Base-by-base conservation (phyloP, 768 basidiomycete genomes). In the Russula foetens region DNA sequence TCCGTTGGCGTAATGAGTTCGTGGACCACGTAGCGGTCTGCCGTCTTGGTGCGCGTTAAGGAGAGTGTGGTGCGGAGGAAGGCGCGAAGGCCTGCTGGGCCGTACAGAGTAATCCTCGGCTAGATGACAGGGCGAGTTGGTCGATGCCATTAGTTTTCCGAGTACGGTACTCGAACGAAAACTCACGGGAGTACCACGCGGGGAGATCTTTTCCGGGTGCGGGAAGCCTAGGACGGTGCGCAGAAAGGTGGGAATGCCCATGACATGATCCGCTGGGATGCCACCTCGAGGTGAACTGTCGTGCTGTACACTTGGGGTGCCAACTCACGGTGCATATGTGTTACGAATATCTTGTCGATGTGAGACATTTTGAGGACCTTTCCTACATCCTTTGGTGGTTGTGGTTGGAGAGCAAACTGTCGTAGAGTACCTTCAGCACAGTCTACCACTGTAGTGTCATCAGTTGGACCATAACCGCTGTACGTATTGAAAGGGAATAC, bases 381-480 rank as follows among this genome's bases (percentile, higher is more conserved):
- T 44, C 48, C 29, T 63, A 63, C 66, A 67, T 60, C 33, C 66
- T 56, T 49, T 63, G 67, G 62, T n/a, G 84, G 82, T 59, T 87
- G 84, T 5, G 74, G 71, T n/a, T n/a, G 19, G 75, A 72, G 63
- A 91, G n/a, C n/a, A n/a, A n/a, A 84, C 68, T 92, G 89, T 28
- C 86, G 77, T 15, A 81, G 73, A 14, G 89, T 90, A 38, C 90
- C 90, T 72, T 91, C 88, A 15, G 87, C 90, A 71, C 89, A 90
- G 70, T 92, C 89, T 23, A 92, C 79, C 85, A 92, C 88, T 89
- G 67, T 28, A 45, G 2, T 19, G 17, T 38, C 49, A 44, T 31
- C n/a, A 35, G 35, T 54, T n/a, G 3, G 7, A 41, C 7, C 35
- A 5, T 31, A 39, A 45, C 46, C 26, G 29, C 56, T 24, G 33